Evolutionary conservation across 2,329 filamentous ascomycete genomes (phyloP).

Genomic region (Alternaria conjuncta): DNA sequence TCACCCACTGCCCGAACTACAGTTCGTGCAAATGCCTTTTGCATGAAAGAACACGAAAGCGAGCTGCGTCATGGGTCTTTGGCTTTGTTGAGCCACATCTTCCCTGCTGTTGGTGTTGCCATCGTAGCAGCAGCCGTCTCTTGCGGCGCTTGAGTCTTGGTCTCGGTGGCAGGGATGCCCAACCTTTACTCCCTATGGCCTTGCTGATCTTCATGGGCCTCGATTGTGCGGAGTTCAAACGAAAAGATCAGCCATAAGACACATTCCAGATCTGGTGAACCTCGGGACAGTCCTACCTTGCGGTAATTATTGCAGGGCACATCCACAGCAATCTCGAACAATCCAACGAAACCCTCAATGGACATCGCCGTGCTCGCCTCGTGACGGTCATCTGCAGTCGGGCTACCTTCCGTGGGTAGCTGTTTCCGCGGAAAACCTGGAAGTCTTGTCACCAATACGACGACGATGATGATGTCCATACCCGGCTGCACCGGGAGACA

Average conservation of each 20-base stretch:
- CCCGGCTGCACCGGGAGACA: neutral
- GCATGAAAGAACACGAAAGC: slow-evolving; percentile 1
- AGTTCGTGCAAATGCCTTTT: neutral
- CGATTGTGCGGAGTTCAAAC: neutral
- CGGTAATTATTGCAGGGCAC: neutral
- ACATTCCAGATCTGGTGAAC: neutral
- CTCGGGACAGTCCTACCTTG: neutral
- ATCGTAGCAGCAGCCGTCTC: neutral
- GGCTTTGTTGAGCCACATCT: slow-evolving; percentile 3
- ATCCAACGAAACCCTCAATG: neutral
- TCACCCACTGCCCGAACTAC: slow-evolving; percentile 7
- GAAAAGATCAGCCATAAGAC: neutral
- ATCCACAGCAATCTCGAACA: neutral
- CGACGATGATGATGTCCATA: neutral
- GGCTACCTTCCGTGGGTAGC: slow-evolving; percentile 1
- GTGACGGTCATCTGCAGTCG: neutral
- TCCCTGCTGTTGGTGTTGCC: slow-evolving; percentile 2
- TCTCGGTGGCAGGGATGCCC: neutral
- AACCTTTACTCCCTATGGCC: neutral
- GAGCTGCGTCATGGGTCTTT: slow-evolving; percentile 1
- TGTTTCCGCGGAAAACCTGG: neutral
- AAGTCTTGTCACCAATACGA: neutral
- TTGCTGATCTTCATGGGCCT: slow-evolving; percentile 1
- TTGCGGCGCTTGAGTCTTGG: neutral
- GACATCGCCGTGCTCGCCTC: slow-evolving; percentile 8